Conservation (phyloP, 2,329 filamentous ascomycete genomes). For the Pseudogymnoascus sp. region DNA sequence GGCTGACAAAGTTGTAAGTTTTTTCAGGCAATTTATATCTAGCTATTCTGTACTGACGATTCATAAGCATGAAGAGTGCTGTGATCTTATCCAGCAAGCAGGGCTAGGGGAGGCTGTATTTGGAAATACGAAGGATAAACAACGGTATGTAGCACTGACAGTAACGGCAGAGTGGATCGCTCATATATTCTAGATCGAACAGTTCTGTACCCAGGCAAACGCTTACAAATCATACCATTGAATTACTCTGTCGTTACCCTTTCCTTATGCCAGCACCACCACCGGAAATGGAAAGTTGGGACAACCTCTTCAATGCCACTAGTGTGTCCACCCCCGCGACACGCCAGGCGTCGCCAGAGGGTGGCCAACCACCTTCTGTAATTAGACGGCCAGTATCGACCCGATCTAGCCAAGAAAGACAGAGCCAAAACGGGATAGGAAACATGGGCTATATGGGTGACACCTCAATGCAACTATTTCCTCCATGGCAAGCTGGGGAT, state of each 20-base stretch:
- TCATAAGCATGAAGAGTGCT: neutral
- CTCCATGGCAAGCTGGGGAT: neutral
- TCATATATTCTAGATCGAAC: neutral
- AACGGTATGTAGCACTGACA: neutral
- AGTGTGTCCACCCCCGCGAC: neutral
- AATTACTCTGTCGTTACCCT: slow-evolving; percentile 8
- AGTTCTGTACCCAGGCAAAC: neutral
- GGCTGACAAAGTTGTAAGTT: slow-evolving; percentile 8
- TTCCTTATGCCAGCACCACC: slow-evolving; percentile 4
- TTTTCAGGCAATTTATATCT: neutral
- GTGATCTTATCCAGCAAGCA: neutral
- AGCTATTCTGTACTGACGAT: neutral
- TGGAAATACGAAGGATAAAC: neutral
- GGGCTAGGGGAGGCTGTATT: neutral
- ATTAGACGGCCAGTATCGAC: neutral
- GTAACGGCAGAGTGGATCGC: neutral
- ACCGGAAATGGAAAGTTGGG: neutral
- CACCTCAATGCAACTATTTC: neutral
- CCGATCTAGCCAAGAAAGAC: neutral
- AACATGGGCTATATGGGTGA: neutral
- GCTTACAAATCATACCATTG: neutral
- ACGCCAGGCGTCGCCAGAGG: neutral
- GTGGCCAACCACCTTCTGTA: neutral
- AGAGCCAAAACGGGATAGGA: neutral
- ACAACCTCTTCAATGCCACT: slow-evolving; percentile 10